Base-by-base conservation (phyloP, 2,329 filamentous ascomycete genomes). In the Fusarium torreyae region DNA sequence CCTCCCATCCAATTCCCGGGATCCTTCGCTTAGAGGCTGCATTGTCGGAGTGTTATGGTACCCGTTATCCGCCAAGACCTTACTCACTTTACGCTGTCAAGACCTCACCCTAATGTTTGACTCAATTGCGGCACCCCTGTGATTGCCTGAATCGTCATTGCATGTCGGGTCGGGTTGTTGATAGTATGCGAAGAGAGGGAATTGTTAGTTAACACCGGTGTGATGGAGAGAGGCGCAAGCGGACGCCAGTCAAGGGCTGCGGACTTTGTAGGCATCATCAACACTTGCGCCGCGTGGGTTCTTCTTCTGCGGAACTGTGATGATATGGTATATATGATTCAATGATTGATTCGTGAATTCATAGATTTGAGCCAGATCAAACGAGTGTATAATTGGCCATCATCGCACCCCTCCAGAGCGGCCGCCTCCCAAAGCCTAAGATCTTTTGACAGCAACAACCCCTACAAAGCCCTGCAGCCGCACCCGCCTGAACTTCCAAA, bases 151-250 rank as follows among this genome's bases (percentile, higher is more conserved):
- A 34, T 42, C 38, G 40, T 59, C 57, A 51, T 52, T 40, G 17
- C n/a, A 31, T 63, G 46, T 68, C 70, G 68, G 63, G 57, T 63
- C 72, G 72, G 72, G 55, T 33, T 74, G 11, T 66, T 72, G 48
- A 22, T 61, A 71, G 40, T 53, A 43, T 67, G 72, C 70, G 72
- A 70, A 55, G 46, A 38, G 9, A 43, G 20, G 2, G 38, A 55
- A 43, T 24, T 46, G 36, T 38, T 31, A 38, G 36, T 34, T n/a
- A 34, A 51, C 24, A 10, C 42, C 22, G 45, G 39, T 7, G 34
- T 33, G 28, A 31, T 31, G 60, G 33, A 49, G 24, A 42, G 49
- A 63, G 17, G 39, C 34, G 15, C 7, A 42, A 15, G 59, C 43
- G 44, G 34, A n/a, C 46, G 20, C 14, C 13, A 42, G 20, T 13